Conservation (phyloP, 1,284 basidiomycete species). For the Trichosporon faecale region DNA sequence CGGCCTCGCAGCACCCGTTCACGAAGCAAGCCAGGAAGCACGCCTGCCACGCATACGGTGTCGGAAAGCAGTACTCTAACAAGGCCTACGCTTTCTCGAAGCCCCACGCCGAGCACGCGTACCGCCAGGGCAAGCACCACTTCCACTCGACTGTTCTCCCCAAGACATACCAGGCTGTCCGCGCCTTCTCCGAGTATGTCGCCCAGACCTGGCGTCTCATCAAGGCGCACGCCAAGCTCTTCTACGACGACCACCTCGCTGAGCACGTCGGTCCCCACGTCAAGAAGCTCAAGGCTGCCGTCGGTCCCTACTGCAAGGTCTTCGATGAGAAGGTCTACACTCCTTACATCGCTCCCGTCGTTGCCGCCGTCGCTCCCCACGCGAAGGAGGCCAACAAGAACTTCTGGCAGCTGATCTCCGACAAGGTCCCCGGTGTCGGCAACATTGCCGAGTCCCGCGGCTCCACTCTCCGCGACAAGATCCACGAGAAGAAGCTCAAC, state of each 20-base stretch:
- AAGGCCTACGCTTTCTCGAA: conserved; percentile 36
- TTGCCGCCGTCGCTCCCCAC: conserved; percentile 34
- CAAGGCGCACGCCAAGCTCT: conserved; percentile 23
- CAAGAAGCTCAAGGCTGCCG: conserved; percentile 20
- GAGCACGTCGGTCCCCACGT: conserved; percentile 37
- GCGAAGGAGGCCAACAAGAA: conserved; percentile 30
- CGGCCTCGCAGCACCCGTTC: conserved; percentile 36
- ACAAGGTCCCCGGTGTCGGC: conserved; percentile 32
- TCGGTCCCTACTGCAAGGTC: conserved; percentile 23
- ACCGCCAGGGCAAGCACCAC: conserved; percentile 28
- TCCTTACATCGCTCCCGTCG: conserved; percentile 41
- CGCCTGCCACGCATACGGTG: conserved; percentile 29
- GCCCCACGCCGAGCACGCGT: conserved; percentile 36
- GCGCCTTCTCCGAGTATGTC: background rate
- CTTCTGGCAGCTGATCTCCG: conserved; percentile 42
- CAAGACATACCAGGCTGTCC: conserved; percentile 16
- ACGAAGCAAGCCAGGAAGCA: conserved; percentile 34
- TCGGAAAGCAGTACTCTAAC: conserved; percentile 28
- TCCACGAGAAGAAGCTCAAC: conserved; percentile 11
- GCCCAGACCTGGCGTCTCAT: background rate
- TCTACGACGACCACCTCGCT: conserved; percentile 37
- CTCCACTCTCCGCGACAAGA: conserved; percentile 1
- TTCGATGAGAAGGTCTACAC: conserved; percentile 29
- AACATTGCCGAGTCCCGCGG: conserved; percentile 22
- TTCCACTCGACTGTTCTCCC: conserved; percentile 25